These are phyloP conservation scores for Phaseolus coccineus DNA, from an alignment of 331 rosid species.

Conservation along the genomic window DNA sequence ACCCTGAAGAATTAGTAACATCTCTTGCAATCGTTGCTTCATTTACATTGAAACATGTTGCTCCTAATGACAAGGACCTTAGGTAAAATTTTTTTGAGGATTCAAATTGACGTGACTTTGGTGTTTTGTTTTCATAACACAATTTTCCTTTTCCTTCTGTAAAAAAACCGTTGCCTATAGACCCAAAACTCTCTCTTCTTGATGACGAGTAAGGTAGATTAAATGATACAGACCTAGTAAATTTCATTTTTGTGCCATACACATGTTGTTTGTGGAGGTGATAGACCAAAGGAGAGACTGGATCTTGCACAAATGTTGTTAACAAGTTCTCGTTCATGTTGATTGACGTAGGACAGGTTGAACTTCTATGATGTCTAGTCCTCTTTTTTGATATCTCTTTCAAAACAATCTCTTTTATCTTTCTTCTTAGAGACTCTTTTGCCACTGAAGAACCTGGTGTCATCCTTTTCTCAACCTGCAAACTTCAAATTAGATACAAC, in stretches of 20 bases:
- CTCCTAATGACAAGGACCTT: neutral
- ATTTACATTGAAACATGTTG: slow-evolving; percentile 3
- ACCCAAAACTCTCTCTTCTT: neutral
- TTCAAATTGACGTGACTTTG: neutral
- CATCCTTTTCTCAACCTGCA: slow-evolving; percentile 54
- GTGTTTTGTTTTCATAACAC: neutral
- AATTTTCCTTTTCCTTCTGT: neutral
- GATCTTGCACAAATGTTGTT: slow-evolving; percentile 52
- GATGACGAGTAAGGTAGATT: slow-evolving; percentile 43
- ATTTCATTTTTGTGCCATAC: slow-evolving; percentile 31
- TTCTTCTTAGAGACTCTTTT: slow-evolving; percentile 42
- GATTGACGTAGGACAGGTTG: slow-evolving; percentile 50
- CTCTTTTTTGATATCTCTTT: slow-evolving; percentile 51
- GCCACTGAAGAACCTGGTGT: slow-evolving; percentile 37
- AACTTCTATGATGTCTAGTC: slow-evolving; percentile 42
- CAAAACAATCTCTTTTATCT: slow-evolving; percentile 42
- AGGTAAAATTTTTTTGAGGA: slow-evolving; percentile 2
- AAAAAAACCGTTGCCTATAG: neutral
- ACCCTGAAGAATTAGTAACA: slow-evolving; percentile 17
- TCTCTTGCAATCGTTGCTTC: slow-evolving; percentile 11
- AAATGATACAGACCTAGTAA: slow-evolving; percentile 57
- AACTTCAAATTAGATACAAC: slow-evolving; percentile 45
- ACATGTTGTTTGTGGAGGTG: slow-evolving; percentile 53
- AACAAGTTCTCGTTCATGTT: slow-evolving; percentile 57
- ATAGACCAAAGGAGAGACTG: slow-evolving; percentile 56